A percentile compares a stretch with the other conserved stretches of the same genome.
Evolutionary conservation across 2,329 filamentous ascomycete species (phyloP).

Genomic region (Sclerotiophoma versabilis): DNA sequence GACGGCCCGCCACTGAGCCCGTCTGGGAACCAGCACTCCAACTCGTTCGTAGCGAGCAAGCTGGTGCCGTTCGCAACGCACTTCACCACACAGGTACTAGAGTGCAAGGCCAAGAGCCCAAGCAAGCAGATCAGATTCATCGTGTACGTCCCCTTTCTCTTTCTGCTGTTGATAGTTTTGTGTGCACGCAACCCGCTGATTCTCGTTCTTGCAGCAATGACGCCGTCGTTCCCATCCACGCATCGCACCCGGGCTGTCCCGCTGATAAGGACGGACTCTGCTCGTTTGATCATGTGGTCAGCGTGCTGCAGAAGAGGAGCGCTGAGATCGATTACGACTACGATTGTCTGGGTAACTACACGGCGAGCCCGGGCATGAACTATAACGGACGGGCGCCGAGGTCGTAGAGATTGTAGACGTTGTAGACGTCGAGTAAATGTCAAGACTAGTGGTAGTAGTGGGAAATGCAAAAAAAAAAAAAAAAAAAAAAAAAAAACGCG

Average conservation of each 20-base stretch:
- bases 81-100: slow-evolving; percentile 40
- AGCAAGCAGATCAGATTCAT: slow-evolving; percentile 42
- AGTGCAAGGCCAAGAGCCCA: slow-evolving; percentile 27
- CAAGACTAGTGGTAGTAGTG: not conserved
- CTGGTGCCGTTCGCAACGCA: slow-evolving; percentile 43
- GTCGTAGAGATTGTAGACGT: not conserved
- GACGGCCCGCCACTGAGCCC: slow-evolving; percentile 32
- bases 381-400: slow-evolving; percentile 41
- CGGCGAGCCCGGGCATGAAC: slow-evolving; percentile 28
- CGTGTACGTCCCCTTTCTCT: slow-evolving; percentile 27
- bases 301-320: slow-evolving; percentile 36
- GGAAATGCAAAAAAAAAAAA: not conserved
- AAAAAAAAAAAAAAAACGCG: no score
- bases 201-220: slow-evolving; percentile 28
- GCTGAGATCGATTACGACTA: slow-evolving; percentile 38
- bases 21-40: slow-evolving; percentile 26
- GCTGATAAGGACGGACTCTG: slow-evolving; percentile 35
- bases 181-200: not conserved
- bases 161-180: not conserved
- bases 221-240: slow-evolving; percentile 36
- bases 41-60: slow-evolving; percentile 37
- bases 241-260: slow-evolving; percentile 33
- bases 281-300: slow-evolving; percentile 38
- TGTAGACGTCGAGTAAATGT: not conserved
- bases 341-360: slow-evolving; percentile 43